These are phyloP conservation scores for Teunomyces cretensis DNA, from an alignment of 805 yeast species.

Conservation along the genomic window DNA sequence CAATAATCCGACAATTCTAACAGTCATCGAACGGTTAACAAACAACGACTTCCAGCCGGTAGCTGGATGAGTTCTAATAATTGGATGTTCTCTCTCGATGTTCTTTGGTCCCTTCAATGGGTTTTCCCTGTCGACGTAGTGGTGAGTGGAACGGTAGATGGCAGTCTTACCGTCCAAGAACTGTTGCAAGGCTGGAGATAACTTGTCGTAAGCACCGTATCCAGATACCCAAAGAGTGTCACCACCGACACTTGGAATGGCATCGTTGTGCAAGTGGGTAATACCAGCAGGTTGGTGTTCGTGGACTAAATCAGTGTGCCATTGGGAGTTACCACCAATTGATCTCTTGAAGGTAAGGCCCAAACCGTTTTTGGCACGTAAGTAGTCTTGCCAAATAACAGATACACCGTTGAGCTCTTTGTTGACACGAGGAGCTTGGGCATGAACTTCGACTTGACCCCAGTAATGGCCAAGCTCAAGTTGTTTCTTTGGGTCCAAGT, in stretches of 20 bases:
- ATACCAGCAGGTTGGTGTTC: conserved; percentile 38
- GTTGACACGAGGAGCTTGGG: conserved; percentile 30
- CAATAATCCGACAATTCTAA: conserved; percentile 29
- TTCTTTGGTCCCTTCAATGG: conserved; percentile 31
- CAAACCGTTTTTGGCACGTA: conserved; percentile 22
- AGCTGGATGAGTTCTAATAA: conserved; percentile 33
- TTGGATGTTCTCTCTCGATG: conserved; percentile 31
- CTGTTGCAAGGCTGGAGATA: conserved; percentile 49
- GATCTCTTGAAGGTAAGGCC: conserved; percentile 28
- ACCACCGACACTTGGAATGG: conserved; percentile 46
- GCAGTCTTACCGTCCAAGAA: conserved; percentile 50
- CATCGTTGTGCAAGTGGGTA: conserved; percentile 37
- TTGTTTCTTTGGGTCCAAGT: conserved; percentile 29
- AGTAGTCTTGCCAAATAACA: conserved; percentile 33
- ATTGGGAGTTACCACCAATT: conserved; percentile 23
- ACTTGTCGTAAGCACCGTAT: conserved; percentile 56
- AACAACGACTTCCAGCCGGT: conserved; percentile 34
- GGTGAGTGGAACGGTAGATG: conserved; percentile 40
- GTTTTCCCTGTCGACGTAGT: conserved; percentile 35
- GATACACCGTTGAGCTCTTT: conserved; percentile 29
- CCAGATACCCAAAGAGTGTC: conserved; percentile 61
- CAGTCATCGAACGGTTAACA: conserved; percentile 30
- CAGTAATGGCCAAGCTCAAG: conserved; percentile 30
- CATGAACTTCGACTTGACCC: conserved; percentile 28
- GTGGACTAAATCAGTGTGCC: conserved; percentile 41